These are phyloP conservation scores for Lycium barbarum DNA, from an alignment of 257 asterid species.

Conservation along the genomic window DNA sequence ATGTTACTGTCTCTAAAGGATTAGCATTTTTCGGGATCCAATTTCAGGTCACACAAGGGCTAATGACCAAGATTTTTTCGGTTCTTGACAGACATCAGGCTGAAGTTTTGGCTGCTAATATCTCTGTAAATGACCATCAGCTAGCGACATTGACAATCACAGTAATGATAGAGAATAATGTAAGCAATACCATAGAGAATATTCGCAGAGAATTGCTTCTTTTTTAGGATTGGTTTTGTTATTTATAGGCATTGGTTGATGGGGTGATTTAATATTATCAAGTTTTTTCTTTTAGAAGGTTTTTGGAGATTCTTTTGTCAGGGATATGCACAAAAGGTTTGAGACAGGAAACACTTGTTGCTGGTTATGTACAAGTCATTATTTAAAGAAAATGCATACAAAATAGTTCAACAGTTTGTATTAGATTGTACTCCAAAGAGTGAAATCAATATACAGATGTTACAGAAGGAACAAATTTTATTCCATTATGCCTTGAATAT, in stretches of 20 bases:
- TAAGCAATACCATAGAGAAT: slow-evolving; percentile 44
- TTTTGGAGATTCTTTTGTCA: background rate
- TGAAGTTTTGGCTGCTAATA: slow-evolving; percentile 65
- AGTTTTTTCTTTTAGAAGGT: background rate
- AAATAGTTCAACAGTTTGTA: background rate
- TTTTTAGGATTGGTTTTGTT: slow-evolving; percentile 37
- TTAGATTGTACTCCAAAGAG: background rate
- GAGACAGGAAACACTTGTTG: background rate
- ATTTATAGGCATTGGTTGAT: slow-evolving; percentile 24
- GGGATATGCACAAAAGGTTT: slow-evolving; percentile 21
- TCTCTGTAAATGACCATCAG: slow-evolving; percentile 48
- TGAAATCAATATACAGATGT: slow-evolving; percentile 5
- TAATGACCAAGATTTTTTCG: slow-evolving; percentile 45
- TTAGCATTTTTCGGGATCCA: slow-evolving; percentile 60
- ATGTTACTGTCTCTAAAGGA: slow-evolving; percentile 42
- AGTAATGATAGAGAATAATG: slow-evolving; percentile 42
- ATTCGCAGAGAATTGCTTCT: slow-evolving; percentile 53
- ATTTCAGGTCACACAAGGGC: slow-evolving; percentile 46
- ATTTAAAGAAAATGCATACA: background rate
- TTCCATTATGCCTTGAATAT: background rate
- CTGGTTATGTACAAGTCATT: background rate
- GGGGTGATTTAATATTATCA: background rate
- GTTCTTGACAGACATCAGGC: slow-evolving; percentile 60
- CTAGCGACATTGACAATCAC: slow-evolving; percentile 54
- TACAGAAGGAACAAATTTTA: background rate